Base-by-base conservation (phyloP, 2,329 filamentous ascomycete genomes). In the Fulvia fulva region DNA sequence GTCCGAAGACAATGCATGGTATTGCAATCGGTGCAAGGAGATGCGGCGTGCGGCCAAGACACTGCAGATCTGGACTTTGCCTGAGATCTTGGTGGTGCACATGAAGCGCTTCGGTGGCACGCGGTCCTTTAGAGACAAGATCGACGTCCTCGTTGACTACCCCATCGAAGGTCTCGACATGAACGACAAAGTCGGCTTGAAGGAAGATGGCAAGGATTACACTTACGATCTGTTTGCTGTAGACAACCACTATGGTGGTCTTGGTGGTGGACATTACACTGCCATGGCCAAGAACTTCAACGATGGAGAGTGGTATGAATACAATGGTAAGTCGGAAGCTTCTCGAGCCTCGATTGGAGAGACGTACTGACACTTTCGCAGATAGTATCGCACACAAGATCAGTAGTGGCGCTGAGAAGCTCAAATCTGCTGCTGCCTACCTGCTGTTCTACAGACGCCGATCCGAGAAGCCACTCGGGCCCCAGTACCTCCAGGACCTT, bases 1-100 rank as follows among this genome's bases (percentile, higher is more conserved):
- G 4, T 97, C 93, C 0, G 91, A 97, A 72, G 89, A 95, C 70
- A 95, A 99, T 72, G 93, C 91, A 60, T 99, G 94, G 94, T 97
- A 95, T 72, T 99, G 94, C 71, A 93, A 91, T 57, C 85, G 91
- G 28, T 99, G 94, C 81, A 97, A 97, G 73, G 90, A 96, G 68
- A 88, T 96, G 68, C 86, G 91, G 16, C 87, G 91, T 60, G 94
- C 94, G 21, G 92, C 88, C 76, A 99, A 99, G 79, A 97, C 94
- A 69, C 91, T 99, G 54, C 92, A 97, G 70, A 83, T 99, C 19
- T 99, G 94, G 94, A 97, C 93, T 70, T 88, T 90, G 1, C 94
- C 94, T 0, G 94, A 99, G 73, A 95, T 97, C 61, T 82, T 99
- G 16, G 88, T 97, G 45, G 88, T 97, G 61, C 94, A 99, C 71